Evolutionary conservation across 2,329 filamentous ascomycete species (phyloP), one percentile per base, ranked within the genome.

Genomic region (Hypomyces perniciosus): DNA sequence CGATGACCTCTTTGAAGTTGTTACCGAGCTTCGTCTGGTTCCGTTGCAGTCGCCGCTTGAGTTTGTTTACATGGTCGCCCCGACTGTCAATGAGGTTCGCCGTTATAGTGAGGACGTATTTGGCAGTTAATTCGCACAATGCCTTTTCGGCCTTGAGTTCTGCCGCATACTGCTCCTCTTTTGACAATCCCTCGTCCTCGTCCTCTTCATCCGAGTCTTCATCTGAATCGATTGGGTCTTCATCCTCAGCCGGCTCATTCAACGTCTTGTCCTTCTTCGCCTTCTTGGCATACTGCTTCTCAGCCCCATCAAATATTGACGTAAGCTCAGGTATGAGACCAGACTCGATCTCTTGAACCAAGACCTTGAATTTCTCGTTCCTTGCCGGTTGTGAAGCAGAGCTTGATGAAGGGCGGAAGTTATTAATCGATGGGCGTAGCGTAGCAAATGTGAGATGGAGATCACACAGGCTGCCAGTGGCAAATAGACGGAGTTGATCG

Each of bases 1-100:
- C 80, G 4, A 96, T 73, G 6, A 96, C 83, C 60, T 93, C 90
- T 62, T 86, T 88, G 75, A 88, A 95, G 65, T 93, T 96, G 42
- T 80, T 74, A 2, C 93, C 93, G 3, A 99, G 77, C 62, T 82
- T 84, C n/a, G 73, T 74, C 63, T 86, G 86, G 69, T 99, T 96
- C 57, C 88, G 79, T 60, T 86, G 77, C 26, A 99, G 74, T 20
- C 90, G 79, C 60, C 82, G 80, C 56, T 81, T 80, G 34, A 95
- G 76, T 62, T 80, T 81, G 30, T 81, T 83, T 7, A 78, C 78
- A 30, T 80, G 72, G 8, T 78, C 70, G 6, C 80, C 82, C 1
- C 72, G 74, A 39, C 75, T 71, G 62, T 95, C 90, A 46, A 96
- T 74, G 38, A 90, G 82, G 48, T 83, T 83, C 20, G 84, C 88